Percentiles rank a stretch among this genome's conserved stretches.
These are phyloP conservation scores for Pyricularia pennisetigena DNA, from an alignment of 2,329 filamentous ascomycete genomes.

Conservation along the genomic window DNA sequence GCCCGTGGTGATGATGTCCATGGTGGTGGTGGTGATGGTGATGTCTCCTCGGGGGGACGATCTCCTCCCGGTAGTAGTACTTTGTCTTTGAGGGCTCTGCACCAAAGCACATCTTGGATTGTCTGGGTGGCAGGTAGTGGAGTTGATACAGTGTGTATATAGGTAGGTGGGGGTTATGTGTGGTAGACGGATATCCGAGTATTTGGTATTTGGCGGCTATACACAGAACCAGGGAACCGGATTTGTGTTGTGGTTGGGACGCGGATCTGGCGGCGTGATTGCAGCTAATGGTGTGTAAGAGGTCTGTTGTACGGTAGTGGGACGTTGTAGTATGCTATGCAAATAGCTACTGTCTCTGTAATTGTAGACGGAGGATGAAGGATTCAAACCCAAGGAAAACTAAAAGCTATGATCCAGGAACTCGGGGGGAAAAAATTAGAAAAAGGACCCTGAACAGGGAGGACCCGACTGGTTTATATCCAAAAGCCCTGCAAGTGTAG, in stretches of 20 bases:
- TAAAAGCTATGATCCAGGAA: not conserved
- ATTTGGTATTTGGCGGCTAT: not conserved
- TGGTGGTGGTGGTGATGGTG: constrained; percentile 18
- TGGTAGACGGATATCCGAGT: too few species aligned
- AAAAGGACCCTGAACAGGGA: not conserved
- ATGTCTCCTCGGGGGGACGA: constrained; percentile 30
- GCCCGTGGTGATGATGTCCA: constrained; percentile 23
- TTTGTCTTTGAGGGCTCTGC: constrained; percentile 27
- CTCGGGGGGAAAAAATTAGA: not conserved
- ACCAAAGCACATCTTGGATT: constrained; percentile 39
- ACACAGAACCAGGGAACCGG: not conserved
- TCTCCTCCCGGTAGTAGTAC: constrained; percentile 48
- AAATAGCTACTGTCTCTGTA: not conserved
- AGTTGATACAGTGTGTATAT: not conserved
- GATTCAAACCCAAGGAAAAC: not conserved
- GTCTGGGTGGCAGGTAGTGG: not conserved
- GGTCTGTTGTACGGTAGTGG: not conserved
- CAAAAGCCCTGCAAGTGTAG: not conserved
- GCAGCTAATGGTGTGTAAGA: not conserved
- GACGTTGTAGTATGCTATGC: not conserved
- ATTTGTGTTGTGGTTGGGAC: not conserved
- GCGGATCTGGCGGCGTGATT: not conserved
- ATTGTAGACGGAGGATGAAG: not conserved
- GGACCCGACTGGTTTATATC: not conserved
- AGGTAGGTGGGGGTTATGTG: not conserved